These are phyloP conservation scores for Thelonectria olida DNA, from an alignment of 2,329 filamentous ascomycete genomes.

Conservation along the genomic window DNA sequence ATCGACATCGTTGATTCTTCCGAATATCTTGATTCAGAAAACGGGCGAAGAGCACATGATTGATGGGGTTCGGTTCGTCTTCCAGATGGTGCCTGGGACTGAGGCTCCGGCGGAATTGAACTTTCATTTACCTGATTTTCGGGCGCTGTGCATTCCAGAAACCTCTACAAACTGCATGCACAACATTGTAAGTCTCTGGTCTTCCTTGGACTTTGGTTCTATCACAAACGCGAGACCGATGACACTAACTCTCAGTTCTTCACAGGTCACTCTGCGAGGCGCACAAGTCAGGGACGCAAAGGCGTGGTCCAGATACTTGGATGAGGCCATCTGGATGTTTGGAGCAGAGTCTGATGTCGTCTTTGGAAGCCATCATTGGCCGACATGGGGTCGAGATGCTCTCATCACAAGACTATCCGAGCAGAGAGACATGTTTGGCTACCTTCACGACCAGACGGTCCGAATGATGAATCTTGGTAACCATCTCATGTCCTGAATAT, in stretches of 20 bases:
- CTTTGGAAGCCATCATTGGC: slow-evolving; percentile 53
- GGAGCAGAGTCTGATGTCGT: slow-evolving; percentile 44
- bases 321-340: slow-evolving; percentile 48
- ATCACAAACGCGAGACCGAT: too few species aligned
- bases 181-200: slow-evolving; percentile 45
- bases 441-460: slow-evolving; percentile 51
- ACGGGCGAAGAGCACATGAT: slow-evolving; percentile 44
- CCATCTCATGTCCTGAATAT: too few species aligned
- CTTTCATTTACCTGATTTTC: slow-evolving; percentile 49
- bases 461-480: slow-evolving; percentile 45
- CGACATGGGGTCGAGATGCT: slow-evolving; percentile 48
- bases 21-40: not conserved
- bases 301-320: slow-evolving; percentile 50
- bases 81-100: slow-evolving; percentile 52
- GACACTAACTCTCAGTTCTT: not conserved
- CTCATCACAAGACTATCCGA: slow-evolving; percentile 40
- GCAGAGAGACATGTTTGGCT: slow-evolving; percentile 52
- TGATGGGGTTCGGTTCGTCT: slow-evolving; percentile 49
- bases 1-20: slow-evolving; percentile 33
- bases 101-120: slow-evolving; percentile 55
- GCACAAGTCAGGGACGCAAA: slow-evolving; percentile 52
- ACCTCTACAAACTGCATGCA: slow-evolving; percentile 51
- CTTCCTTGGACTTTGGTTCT: not conserved
- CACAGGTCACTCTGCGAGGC: slow-evolving; percentile 48
- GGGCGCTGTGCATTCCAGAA: slow-evolving; percentile 50